Conservation (phyloP, 306 rosid genomes). For the Ormosia semicastrata region DNA sequence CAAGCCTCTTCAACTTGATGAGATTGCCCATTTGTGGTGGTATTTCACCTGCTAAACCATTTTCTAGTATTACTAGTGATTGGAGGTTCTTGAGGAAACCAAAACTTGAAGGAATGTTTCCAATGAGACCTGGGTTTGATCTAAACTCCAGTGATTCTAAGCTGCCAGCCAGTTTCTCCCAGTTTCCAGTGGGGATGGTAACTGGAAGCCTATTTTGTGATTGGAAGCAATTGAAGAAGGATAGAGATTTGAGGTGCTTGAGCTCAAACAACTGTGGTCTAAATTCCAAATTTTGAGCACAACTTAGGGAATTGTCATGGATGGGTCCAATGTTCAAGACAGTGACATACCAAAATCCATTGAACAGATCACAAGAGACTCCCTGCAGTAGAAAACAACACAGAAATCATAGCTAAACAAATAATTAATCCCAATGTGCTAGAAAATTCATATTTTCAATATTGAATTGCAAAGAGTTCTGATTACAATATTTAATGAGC, state of each 20-base stretch:
- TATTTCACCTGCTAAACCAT: slow-evolving; percentile 60
- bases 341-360: slow-evolving; percentile 88
- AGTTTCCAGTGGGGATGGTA: slow-evolving; percentile 52
- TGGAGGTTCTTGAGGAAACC: slow-evolving; percentile 66
- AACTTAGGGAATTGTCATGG: slow-evolving; percentile 78
- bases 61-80: slow-evolving; percentile 67
- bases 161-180: slow-evolving; percentile 65
- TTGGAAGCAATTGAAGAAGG: slow-evolving; percentile 74
- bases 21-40: slow-evolving; percentile 62
- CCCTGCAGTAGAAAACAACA: slow-evolving; percentile 59
- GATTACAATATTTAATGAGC: background rate
- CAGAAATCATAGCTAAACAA: background rate
- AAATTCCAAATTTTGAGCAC: slow-evolving; percentile 54
- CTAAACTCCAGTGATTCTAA: slow-evolving; percentile 79
- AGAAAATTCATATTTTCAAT: background rate
- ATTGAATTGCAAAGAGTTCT: slow-evolving; percentile 1
- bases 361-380: slow-evolving; percentile 77
- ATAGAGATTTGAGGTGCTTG: slow-evolving; percentile 59
- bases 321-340: slow-evolving; percentile 71
- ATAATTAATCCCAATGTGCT: background rate
- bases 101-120: slow-evolving; percentile 55
- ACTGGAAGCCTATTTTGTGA: slow-evolving; percentile 44
- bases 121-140: slow-evolving; percentile 66
- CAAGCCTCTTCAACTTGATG: slow-evolving; percentile 58
- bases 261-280: slow-evolving; percentile 60